phyloP scores from a whole-genome alignment of 352 stramenopile genomes.

The Phytopythium sindhum region DNA sequence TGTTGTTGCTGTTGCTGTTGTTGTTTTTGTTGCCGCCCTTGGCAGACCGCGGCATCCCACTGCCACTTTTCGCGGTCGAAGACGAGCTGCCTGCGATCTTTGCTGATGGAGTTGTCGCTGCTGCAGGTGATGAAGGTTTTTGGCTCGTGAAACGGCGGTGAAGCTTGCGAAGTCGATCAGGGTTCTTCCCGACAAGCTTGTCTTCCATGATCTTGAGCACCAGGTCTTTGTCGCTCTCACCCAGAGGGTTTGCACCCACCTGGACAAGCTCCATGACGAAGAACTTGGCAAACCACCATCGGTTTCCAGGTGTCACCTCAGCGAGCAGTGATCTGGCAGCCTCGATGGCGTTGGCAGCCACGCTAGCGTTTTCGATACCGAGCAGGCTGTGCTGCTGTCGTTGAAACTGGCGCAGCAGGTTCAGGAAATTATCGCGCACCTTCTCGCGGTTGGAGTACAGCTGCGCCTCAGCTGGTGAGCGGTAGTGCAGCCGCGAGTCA shows the following conservation, averaged over 20 bases:
- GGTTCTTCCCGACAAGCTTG: slow-evolving; percentile 61
- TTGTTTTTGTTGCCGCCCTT: background rate
- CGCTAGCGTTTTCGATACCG: slow-evolving; percentile 31
- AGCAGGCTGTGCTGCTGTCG: slow-evolving; percentile 50
- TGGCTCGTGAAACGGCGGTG: slow-evolving; percentile 67
- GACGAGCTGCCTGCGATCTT: background rate
- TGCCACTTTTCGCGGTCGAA: slow-evolving; percentile 5
- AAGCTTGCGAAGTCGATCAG: slow-evolving; percentile 61
- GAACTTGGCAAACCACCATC: slow-evolving; percentile 76
- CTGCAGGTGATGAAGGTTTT: slow-evolving; percentile 14
- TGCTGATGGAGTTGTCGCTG: background rate
- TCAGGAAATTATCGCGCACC: slow-evolving; percentile 55
- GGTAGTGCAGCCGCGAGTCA: slow-evolving; percentile 68
- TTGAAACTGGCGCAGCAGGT: slow-evolving; percentile 55
- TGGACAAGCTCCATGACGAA: slow-evolving; percentile 70
- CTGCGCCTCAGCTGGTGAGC: slow-evolving; percentile 37
- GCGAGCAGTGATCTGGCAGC: slow-evolving; percentile 30
- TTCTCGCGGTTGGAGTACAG: slow-evolving; percentile 73
- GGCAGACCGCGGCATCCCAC: background rate
- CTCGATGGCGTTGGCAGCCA: slow-evolving; percentile 20
- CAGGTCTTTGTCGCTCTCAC: slow-evolving; percentile 70
- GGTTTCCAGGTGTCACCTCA: slow-evolving; percentile 48
- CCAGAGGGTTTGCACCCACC: slow-evolving; percentile 62
- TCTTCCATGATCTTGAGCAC: slow-evolving; percentile 69
- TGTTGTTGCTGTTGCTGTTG: background rate